Evolutionary conservation across 2,329 filamentous ascomycete genomes (phyloP).

Genomic region (Aureobasidium vineae): DNA sequence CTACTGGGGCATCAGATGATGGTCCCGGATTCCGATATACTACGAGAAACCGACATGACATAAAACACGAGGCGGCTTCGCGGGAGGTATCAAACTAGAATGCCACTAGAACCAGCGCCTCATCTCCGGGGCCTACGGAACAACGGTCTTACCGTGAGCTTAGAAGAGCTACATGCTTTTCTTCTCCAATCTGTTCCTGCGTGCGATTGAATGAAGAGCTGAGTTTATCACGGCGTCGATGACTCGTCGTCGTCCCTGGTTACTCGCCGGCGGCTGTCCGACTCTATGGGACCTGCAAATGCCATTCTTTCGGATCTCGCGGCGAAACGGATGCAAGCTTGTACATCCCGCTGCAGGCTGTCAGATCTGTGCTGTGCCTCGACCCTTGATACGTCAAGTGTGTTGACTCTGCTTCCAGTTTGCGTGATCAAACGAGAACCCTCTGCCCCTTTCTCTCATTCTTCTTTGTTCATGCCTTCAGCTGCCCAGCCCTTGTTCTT

Average conservation of each 20-base stretch:
- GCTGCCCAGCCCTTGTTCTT: slow-evolving; percentile 7
- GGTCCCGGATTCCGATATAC: slow-evolving; percentile 18
- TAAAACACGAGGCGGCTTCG: slow-evolving; percentile 24
- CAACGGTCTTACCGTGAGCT: slow-evolving; percentile 17
- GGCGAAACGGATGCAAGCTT: slow-evolving; percentile 23
- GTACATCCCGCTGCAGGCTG: slow-evolving; percentile 23
- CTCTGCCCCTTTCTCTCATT: background rate
- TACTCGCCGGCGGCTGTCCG: slow-evolving; percentile 14
- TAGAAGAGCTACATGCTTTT: slow-evolving; percentile 18
- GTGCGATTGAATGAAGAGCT: slow-evolving; percentile 3
- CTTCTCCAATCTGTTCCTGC: slow-evolving; percentile 17
- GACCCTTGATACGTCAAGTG: slow-evolving; percentile 18
- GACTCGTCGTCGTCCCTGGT: slow-evolving; percentile 17
- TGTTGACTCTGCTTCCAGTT: slow-evolving; percentile 8
- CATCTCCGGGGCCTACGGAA: slow-evolving; percentile 23
- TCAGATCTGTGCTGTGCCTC: slow-evolving; percentile 20
- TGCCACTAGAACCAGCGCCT: slow-evolving; percentile 25
- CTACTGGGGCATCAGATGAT: slow-evolving; percentile 22
- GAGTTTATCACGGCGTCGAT: slow-evolving; percentile 1
- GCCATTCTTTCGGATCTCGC: slow-evolving; percentile 14
- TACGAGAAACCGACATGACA: slow-evolving; percentile 17
- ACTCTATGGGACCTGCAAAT: slow-evolving; percentile 14
- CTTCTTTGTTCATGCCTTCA: slow-evolving; percentile 11
- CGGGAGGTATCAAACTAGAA: slow-evolving; percentile 26
- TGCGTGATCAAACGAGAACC: slow-evolving; percentile 22